Conservation (phyloP, 352 stramenopile species). For the Globisporangium acanthophoron region DNA sequence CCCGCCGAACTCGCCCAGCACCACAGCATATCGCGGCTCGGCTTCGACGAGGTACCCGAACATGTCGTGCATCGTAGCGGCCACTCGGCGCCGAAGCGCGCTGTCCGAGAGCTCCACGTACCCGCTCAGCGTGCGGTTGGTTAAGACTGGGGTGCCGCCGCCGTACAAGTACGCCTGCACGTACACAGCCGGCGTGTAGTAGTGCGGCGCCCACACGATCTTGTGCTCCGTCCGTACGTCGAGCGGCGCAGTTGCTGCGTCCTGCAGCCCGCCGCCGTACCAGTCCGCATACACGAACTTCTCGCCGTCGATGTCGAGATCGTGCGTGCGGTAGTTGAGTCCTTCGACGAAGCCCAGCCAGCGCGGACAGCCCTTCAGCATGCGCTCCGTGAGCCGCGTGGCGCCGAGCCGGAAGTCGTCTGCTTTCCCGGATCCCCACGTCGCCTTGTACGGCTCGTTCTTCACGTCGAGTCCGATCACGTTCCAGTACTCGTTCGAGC, state of each 20-base stretch:
- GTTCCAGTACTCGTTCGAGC: slow-evolving; percentile 41
- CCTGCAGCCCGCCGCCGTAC: slow-evolving; percentile 34
- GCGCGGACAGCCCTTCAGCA: slow-evolving; percentile 26
- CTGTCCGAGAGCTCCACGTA: slow-evolving; percentile 28
- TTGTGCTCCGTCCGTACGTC: slow-evolving; percentile 15
- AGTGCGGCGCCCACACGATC: slow-evolving; percentile 33
- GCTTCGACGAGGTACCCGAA: slow-evolving; percentile 26
- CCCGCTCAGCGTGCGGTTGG: slow-evolving; percentile 7
- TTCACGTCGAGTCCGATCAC: slow-evolving; percentile 56
- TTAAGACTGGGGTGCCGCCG: slow-evolving; percentile 11
- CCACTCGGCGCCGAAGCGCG: slow-evolving; percentile 14
- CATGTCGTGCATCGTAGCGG: slow-evolving; percentile 31
- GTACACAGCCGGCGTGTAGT: slow-evolving; percentile 29
- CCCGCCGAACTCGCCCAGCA: slow-evolving; percentile 52
- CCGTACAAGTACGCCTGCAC: slow-evolving; percentile 28
- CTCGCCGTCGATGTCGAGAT: slow-evolving; percentile 23
- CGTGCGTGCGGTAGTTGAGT: slow-evolving; percentile 22
- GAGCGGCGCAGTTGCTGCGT: slow-evolving; percentile 12
- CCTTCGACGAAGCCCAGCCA: slow-evolving; percentile 35
- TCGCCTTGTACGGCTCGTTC: slow-evolving; percentile 50
- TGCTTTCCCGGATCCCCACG: slow-evolving; percentile 30
- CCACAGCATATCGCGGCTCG: slow-evolving; percentile 10
- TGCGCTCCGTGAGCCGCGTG: slow-evolving; percentile 18
- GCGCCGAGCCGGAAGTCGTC: slow-evolving; percentile 23
- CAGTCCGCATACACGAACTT: slow-evolving; percentile 26